Conservation (phyloP, 139 green algal genomes). For the Marvania coccoides region DNA sequence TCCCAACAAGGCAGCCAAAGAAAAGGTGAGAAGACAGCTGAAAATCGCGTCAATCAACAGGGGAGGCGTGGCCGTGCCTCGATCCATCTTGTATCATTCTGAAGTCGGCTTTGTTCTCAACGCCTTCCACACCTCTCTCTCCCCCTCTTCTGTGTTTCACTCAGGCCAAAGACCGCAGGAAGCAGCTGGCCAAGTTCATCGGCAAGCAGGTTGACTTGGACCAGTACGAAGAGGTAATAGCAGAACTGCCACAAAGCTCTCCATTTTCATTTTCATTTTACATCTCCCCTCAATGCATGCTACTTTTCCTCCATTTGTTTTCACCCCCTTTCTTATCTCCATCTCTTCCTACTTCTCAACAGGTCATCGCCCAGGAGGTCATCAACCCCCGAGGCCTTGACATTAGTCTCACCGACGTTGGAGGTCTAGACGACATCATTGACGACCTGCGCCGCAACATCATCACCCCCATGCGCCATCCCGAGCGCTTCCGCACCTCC, state of each 20-base stretch:
- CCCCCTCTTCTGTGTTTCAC: no score
- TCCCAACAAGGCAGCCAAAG: constrained; percentile 18
- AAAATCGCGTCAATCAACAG: no score
- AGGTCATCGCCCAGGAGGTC: constrained; percentile 75
- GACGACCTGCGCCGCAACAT: constrained; percentile 54
- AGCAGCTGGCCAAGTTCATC: constrained; percentile 27
- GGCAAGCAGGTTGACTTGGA: constrained; percentile 33
- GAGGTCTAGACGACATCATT: constrained; percentile 67
- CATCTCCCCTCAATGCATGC: not conserved
- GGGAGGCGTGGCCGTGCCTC: no score
- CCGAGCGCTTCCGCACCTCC: constrained; percentile 65
- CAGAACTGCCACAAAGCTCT: not conserved
- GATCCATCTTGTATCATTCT: no score
- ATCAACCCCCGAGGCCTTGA: constrained; percentile 76
- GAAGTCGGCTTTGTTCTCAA: not conserved
- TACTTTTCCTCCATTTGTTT: not conserved
- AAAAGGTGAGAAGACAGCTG: not conserved
- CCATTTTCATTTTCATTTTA: not conserved
- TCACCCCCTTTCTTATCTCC: not conserved
- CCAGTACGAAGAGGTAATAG: constrained; percentile 27
- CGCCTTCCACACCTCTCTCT: not conserved
- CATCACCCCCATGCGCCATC: constrained; percentile 69
- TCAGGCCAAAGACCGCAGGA: constrained; percentile 19
- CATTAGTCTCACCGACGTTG: constrained; percentile 69
- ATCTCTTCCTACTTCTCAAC: constrained; percentile 5